These are phyloP conservation scores for Themeda triandra DNA, from an alignment of 176 grass and related monocot genomes.

Conservation along the genomic window DNA sequence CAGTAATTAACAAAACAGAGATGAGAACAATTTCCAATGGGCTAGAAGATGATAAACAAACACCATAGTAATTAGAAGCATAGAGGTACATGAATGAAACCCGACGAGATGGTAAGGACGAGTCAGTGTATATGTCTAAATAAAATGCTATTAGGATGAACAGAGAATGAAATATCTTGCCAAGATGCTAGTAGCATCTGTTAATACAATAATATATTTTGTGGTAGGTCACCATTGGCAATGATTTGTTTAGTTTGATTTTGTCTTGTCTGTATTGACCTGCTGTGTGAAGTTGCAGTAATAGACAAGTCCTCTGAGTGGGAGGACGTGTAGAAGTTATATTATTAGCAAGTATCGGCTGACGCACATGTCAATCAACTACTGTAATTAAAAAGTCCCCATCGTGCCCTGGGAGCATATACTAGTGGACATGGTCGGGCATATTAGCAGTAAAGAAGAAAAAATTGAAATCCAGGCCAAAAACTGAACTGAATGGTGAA, in stretches of 20 bases:
- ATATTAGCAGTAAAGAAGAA: background rate
- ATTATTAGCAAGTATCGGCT: constrained; percentile 15
- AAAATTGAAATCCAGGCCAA: constrained; percentile 27
- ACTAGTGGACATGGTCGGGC: constrained; percentile 21
- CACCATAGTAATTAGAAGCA: background rate
- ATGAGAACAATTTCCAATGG: background rate
- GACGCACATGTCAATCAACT: constrained; percentile 29
- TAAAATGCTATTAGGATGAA: background rate
- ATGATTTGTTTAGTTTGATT: background rate
- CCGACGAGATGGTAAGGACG: background rate
- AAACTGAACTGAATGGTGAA: constrained; percentile 14
- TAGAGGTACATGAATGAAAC: background rate
- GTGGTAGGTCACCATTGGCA: background rate
- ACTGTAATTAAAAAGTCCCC: constrained; percentile 21
- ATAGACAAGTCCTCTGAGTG: background rate
- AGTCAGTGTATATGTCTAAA: background rate
- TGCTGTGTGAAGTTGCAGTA: background rate
- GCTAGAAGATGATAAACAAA: background rate
- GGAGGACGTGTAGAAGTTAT: constrained; percentile 4
- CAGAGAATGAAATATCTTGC: background rate
- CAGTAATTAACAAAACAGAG: constrained; percentile 11
- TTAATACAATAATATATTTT: background rate
- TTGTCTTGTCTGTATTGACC: constrained; percentile 6
- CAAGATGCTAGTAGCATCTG: background rate
- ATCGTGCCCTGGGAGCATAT: constrained; percentile 23